Conservation (phyloP, 441 rosid genomes). For the Eutrema salsugineum region DNA sequence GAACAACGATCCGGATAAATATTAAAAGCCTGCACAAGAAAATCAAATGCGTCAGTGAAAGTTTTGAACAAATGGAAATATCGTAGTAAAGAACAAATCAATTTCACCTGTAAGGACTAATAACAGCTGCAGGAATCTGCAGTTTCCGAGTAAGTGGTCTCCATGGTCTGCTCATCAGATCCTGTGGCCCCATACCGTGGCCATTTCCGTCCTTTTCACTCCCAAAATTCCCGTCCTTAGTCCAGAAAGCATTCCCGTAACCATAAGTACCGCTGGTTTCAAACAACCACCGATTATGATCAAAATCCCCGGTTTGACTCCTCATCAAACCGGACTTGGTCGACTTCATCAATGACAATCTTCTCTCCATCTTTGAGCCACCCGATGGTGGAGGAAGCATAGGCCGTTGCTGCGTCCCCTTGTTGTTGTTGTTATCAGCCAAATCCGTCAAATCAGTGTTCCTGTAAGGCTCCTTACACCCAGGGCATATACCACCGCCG, state of each 20-base stretch:
- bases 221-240: conserved; percentile 69
- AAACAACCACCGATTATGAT: conserved; percentile 90
- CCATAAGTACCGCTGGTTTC: conserved; percentile 94
- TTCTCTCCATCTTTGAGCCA: conserved; percentile 85
- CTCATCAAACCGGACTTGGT: conserved; percentile 73
- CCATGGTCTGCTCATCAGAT: conserved; percentile 89
- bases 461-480: conserved; percentile 83
- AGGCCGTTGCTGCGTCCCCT: conserved; percentile 37
- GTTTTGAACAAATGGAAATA: neutral
- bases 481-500: conserved; percentile 79
- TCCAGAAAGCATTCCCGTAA: conserved; percentile 95
- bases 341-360: conserved; percentile 89
- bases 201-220: conserved; percentile 41
- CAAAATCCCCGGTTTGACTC: conserved; percentile 94
- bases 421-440: conserved; percentile 50
- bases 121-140: conserved; percentile 83
- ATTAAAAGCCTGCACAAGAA: conserved; percentile 61
- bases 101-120: conserved; percentile 82
- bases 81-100: neutral
- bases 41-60: conserved; percentile 1
- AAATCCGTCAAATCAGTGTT: conserved; percentile 70
- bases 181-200: conserved; percentile 61
- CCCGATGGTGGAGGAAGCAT: conserved; percentile 80
- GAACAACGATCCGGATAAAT: conserved; percentile 54
- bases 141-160: conserved; percentile 87